A percentile compares a stretch with the other conserved stretches of the same genome.
Conservation (phyloP, 139 green algal genomes). For the Chlorella sp. region DNA sequence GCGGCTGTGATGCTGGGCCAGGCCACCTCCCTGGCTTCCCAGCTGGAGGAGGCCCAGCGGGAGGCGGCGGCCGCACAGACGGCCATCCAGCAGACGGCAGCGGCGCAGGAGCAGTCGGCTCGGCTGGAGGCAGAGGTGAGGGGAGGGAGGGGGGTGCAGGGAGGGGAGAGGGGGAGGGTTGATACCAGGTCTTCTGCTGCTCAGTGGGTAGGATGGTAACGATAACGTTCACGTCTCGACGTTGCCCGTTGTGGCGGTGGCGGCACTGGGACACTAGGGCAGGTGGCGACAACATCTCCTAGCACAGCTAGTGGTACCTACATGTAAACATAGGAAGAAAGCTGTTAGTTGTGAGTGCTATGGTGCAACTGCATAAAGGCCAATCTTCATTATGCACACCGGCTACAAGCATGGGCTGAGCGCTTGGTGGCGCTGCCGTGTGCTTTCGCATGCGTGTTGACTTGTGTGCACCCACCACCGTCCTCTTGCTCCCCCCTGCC, state of each 20-base stretch:
- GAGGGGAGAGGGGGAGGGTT: neutral
- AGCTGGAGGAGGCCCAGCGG: neutral
- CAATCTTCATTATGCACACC: no score
- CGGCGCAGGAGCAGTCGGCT: neutral
- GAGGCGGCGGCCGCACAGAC: neutral
- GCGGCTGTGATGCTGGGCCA: neutral
- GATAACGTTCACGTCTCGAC: no score
- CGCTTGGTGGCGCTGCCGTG: no score
- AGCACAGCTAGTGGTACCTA: neutral
- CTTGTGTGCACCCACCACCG: no score
- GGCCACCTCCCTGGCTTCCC: neutral
- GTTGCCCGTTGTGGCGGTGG: no score
- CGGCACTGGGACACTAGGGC: no score
- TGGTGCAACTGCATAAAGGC: no score
- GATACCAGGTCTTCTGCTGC: no score
- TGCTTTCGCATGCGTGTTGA: neutral
- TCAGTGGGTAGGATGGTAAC: no score
- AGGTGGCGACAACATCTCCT: no score
- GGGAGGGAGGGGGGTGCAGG: no score
- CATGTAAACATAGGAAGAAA: neutral
- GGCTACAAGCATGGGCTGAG: no score
- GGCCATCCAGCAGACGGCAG: neutral
- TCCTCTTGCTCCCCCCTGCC: neutral
- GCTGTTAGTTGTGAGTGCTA: neutral
- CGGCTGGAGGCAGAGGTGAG: neutral